Evolutionary conservation across 352 stramenopile genomes (phyloP).

Genomic region (Pythium monospermum): DNA sequence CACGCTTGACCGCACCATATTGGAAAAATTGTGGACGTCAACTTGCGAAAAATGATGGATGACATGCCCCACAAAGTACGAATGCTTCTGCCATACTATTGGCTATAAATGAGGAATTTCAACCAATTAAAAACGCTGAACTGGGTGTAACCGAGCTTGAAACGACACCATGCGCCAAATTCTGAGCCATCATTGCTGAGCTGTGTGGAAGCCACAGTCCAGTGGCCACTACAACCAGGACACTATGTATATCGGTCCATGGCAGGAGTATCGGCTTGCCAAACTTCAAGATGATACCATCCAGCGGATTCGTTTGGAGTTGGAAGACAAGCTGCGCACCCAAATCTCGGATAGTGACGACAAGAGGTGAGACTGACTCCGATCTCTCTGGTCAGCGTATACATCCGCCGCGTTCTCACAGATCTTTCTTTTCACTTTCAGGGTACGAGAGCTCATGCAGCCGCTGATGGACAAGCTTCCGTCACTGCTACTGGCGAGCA

Average conservation of each 20-base stretch:
- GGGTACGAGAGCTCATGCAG: constrained; percentile 77
- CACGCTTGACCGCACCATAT: constrained; percentile 18
- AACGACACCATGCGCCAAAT: constrained; percentile 5
- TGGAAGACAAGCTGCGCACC: constrained; percentile 48
- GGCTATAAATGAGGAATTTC: background rate
- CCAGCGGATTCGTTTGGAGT: constrained; percentile 59
- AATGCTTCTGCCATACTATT: background rate
- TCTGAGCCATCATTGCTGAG: background rate
- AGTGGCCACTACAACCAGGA: no score
- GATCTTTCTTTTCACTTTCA: constrained; percentile 4
- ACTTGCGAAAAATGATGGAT: constrained; percentile 10
- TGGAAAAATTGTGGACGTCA: background rate
- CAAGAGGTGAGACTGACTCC: constrained; percentile 20
- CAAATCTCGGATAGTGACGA: constrained; percentile 49
- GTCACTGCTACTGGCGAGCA: constrained; percentile 52
- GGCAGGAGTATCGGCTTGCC: constrained; percentile 80
- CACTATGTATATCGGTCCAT: constrained; percentile 86
- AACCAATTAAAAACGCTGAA: background rate
- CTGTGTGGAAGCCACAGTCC: no score
- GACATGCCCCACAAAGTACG: constrained; percentile 6
- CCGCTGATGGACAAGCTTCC: constrained; percentile 66
- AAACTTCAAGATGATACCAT: constrained; percentile 82
- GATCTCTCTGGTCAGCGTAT: background rate
- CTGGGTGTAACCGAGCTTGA: background rate
- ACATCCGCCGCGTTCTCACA: background rate